Percentiles rank a stretch among this genome's conserved stretches.
phyloP scores from a whole-genome alignment of 768 basidiomycete species.

The Termitomyces sp. region DNA sequence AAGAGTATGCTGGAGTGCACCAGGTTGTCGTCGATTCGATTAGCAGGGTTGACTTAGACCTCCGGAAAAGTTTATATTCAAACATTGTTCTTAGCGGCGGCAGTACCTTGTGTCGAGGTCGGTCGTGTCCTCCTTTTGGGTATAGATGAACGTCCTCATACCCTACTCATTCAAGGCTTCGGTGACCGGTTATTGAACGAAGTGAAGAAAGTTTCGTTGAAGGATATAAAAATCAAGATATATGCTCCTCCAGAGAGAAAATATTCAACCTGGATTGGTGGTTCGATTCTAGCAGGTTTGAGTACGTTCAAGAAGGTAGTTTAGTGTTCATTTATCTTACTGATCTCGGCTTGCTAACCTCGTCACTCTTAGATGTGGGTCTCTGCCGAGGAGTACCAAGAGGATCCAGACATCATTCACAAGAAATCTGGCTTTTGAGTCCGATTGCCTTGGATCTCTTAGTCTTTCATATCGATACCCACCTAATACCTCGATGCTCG shows the following conservation, averaged over 20 bases:
- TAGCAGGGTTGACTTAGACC: conserved; percentile 91
- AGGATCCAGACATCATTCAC: conserved; percentile 98
- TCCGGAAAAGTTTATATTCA: conserved; percentile 90
- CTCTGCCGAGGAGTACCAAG: conserved; percentile 97
- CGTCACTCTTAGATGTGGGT: conserved; percentile 85
- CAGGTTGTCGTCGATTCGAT: conserved; percentile 99
- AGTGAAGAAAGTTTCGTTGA: conserved; percentile 91
- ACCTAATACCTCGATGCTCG: conserved; percentile 11
- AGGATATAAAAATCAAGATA: conserved; percentile 98
- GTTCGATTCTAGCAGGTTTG: conserved; percentile 91
- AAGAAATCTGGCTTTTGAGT: conserved; percentile 82
- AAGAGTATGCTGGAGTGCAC: conserved; percentile 95
- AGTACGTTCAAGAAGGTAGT: conserved; percentile 97
- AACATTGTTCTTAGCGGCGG: conserved; percentile 97
- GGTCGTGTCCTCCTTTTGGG: conserved; percentile 12
- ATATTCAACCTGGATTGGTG: conserved; percentile 96
- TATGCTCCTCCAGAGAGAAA: conserved; percentile 99
- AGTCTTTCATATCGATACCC: conserved; percentile 23
- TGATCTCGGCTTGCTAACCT: conserved; percentile 10
- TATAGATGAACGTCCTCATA: conserved; percentile 3
- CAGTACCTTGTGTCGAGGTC: conserved; percentile 92
- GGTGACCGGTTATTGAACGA: conserved; percentile 95
- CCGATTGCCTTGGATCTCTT: conserved; percentile 13
- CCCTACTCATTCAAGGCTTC: conserved; percentile 50
- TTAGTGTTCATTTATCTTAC: conserved; percentile 20